These are phyloP conservation scores for Drosera spatulata DNA, from an alignment of 179 eudicot genomes.

Conservation along the genomic window DNA sequence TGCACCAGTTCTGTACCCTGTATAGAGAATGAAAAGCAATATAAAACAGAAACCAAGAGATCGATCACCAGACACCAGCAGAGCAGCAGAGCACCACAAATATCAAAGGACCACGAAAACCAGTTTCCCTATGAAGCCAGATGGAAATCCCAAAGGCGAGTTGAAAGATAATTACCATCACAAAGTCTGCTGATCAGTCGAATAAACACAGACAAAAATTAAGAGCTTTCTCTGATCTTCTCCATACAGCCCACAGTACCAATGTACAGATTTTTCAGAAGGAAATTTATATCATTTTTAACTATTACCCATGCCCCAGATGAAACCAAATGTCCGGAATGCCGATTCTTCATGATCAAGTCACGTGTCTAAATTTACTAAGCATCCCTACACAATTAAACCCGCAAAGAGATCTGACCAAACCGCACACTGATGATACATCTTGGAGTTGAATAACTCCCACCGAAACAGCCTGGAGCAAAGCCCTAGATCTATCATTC, in stretches of 20 bases:
- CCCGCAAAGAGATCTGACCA: too few species aligned
- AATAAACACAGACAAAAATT: conserved; percentile 3
- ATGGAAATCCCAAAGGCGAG: neutral
- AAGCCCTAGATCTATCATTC: neutral
- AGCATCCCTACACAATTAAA: too few species aligned
- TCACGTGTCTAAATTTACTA: too few species aligned
- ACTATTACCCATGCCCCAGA: too few species aligned
- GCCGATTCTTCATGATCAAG: too few species aligned
- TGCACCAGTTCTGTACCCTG: conserved; percentile 77
- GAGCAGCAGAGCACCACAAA: conserved; percentile 15
- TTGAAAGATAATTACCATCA: conserved; percentile 2
- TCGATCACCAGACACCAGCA: conserved; percentile 24
- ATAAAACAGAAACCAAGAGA: conserved; percentile 21
- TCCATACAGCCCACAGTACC: conserved; percentile 12
- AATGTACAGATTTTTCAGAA: conserved; percentile 8
- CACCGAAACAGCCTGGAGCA: too few species aligned
- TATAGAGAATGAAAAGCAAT: conserved; percentile 12
- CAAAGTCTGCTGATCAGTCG: conserved; percentile 3
- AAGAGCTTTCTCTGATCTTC: conserved; percentile 16
- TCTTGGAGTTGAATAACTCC: neutral
- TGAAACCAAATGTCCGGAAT: too few species aligned
- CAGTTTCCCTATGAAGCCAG: neutral
- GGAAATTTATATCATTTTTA: neutral
- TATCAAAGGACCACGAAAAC: neutral
- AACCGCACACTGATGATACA: too few species aligned